phyloP scores from a whole-genome alignment of 2,329 filamentous ascomycete species.

The Diaporthe ampelina region DNA sequence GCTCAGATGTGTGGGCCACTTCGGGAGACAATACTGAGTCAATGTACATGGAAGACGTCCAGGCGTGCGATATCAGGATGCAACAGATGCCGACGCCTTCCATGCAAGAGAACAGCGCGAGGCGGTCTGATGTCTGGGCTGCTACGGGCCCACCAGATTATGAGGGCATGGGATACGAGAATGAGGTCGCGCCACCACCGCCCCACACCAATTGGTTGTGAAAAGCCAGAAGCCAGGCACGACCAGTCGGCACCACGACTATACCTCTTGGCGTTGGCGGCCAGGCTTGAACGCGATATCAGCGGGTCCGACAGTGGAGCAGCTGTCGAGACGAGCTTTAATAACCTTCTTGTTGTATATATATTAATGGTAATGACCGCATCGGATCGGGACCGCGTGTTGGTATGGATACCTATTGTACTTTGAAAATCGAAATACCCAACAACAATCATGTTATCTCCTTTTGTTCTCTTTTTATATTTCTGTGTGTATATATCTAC shows the following conservation, averaged over 20 bases:
- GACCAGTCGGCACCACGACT: neutral
- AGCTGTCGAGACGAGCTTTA: slow-evolving; percentile 27
- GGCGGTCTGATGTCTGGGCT: slow-evolving; percentile 39
- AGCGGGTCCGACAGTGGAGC: neutral
- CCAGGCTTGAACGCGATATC: neutral
- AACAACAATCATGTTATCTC: slow-evolving; percentile 12
- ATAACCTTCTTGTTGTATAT: slow-evolving; percentile 29
- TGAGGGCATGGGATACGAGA: slow-evolving; percentile 40
- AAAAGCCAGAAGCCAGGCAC: neutral
- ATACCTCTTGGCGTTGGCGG: neutral
- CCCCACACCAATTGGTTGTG: slow-evolving; percentile 38
- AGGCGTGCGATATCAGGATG: slow-evolving; percentile 36
- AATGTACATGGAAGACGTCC: slow-evolving; percentile 40
- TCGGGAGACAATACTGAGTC: slow-evolving; percentile 33
- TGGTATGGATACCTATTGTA: slow-evolving; percentile 29
- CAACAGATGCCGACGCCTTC: slow-evolving; percentile 24
- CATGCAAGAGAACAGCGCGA: slow-evolving; percentile 7
- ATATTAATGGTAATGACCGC: slow-evolving; percentile 37
- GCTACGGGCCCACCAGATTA: slow-evolving; percentile 35
- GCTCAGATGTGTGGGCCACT: slow-evolving; percentile 39
- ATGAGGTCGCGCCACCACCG: slow-evolving; percentile 38
- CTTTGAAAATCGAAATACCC: slow-evolving; percentile 30
- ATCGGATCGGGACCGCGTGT: slow-evolving; percentile 27
- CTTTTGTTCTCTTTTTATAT: neutral
- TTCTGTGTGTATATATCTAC: slow-evolving; percentile 25